A percentile compares a stretch with the other conserved stretches of the same genome.
Evolutionary conservation across 2,329 filamentous ascomycete genomes (phyloP).

Genomic region (Septoria petroselini): DNA sequence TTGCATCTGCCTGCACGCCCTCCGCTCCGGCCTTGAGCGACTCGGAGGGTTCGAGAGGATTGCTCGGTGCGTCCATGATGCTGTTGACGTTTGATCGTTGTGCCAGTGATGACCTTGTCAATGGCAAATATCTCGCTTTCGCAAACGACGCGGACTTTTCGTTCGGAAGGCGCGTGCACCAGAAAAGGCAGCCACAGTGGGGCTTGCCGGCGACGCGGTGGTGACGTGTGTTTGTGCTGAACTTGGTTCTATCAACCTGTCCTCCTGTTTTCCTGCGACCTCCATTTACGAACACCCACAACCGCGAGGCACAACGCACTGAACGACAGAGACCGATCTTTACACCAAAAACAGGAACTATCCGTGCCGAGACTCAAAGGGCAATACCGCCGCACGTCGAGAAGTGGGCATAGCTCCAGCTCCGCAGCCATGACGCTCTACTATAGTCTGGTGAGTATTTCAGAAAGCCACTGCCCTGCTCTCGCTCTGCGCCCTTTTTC

Average conservation of each 20-base stretch:
- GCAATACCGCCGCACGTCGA: constrained; percentile 2
- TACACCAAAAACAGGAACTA: neutral
- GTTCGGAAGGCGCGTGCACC: neutral
- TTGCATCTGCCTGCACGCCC: constrained; percentile 27
- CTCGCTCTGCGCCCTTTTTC: constrained; percentile 1
- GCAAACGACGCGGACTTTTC: neutral
- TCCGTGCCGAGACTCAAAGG: neutral
- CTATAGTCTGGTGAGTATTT: constrained; percentile 60
- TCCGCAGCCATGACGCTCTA: constrained; percentile 63
- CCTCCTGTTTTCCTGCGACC: neutral
- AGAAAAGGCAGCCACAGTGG: neutral
- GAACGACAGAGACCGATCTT: neutral
- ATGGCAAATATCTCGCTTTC: neutral
- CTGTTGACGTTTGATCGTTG: neutral
- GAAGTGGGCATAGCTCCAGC: constrained; percentile 18
- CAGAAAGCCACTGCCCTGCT: constrained; percentile 11
- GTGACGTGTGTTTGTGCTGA: neutral
- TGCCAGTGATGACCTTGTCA: neutral
- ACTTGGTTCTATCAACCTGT: neutral
- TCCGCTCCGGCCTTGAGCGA: constrained; percentile 24
- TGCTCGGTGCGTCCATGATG: constrained; percentile 18
- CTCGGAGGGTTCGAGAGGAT: constrained; percentile 29
- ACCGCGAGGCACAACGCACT: neutral
- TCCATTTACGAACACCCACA: neutral
- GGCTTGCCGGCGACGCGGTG: neutral